Conservation (phyloP, 345 rosid species). For the Boechera divaricarpa region DNA sequence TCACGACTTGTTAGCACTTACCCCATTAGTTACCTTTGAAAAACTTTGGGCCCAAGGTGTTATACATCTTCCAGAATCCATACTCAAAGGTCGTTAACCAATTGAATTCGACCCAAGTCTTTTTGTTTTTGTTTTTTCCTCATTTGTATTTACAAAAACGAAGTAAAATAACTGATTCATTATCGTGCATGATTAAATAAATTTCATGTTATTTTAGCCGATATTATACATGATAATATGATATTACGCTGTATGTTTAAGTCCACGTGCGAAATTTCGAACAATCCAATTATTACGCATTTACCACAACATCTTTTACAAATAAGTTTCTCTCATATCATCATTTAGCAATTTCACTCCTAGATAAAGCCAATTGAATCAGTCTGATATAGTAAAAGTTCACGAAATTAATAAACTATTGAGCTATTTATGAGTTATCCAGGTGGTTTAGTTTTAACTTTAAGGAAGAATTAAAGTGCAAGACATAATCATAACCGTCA, state of each 20-base stretch:
- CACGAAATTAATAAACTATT: conserved; percentile 13
- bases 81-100: background rate
- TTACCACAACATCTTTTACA: background rate
- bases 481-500: conserved; percentile 60
- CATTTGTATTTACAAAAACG: background rate
- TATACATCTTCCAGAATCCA: background rate
- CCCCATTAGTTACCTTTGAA: background rate
- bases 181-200: background rate
- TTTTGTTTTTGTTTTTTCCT: background rate
- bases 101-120: conserved; percentile 17
- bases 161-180: background rate
- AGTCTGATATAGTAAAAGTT: background rate
- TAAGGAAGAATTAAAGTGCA: conserved; percentile 53
- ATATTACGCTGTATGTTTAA: background rate
- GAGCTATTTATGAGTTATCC: conserved; percentile 12
- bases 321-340: background rate
- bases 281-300: background rate
- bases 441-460: conserved; percentile 31
- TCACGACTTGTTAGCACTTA: background rate
- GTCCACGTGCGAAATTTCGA: background rate
- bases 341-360: background rate
- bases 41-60: background rate
- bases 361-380: background rate
- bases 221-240: background rate
- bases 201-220: background rate